Conservation (phyloP, 257 asterid species). For the Fraxinus quadrangulata region DNA sequence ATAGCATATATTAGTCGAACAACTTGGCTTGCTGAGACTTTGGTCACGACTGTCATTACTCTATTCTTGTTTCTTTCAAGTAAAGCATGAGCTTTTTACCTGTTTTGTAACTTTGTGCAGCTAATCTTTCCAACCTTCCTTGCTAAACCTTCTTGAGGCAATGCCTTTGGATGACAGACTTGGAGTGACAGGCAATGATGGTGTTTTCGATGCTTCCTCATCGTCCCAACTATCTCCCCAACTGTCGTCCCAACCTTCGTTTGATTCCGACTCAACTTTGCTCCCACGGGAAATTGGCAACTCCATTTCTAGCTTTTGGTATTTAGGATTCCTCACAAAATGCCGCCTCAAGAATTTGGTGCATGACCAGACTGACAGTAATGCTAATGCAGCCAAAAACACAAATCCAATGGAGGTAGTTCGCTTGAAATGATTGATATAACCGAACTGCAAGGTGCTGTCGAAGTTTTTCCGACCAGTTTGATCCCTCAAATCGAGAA, state of each 20-base stretch:
- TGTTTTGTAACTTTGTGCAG: constrained; percentile 4
- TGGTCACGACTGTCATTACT: background rate
- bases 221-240: constrained; percentile 93
- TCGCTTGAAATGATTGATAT: constrained; percentile 27
- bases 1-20: constrained; percentile 4
- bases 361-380: constrained; percentile 41
- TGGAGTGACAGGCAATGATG: constrained; percentile 64
- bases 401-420: constrained; percentile 38
- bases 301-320: constrained; percentile 69
- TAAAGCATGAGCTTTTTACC: background rate
- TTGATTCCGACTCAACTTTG: constrained; percentile 38
- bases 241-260: constrained; percentile 73
- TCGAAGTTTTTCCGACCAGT: constrained; percentile 36
- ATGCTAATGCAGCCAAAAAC: constrained; percentile 38
- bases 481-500: constrained; percentile 57
- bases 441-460: constrained; percentile 33
- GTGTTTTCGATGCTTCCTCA: constrained; percentile 67
- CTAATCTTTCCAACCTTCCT: constrained; percentile 85
- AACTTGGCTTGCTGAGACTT: background rate
- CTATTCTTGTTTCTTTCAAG: background rate
- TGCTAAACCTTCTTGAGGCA: constrained; percentile 53
- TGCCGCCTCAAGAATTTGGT: constrained; percentile 38
- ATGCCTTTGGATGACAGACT: constrained; percentile 56
- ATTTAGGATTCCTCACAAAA: constrained; percentile 43
- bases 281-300: constrained; percentile 62